Evolutionary conservation across 2,329 filamentous ascomycete genomes (phyloP), one percentile per base, ranked within the genome.

Genomic region (Colletotrichum tropicicola): DNA sequence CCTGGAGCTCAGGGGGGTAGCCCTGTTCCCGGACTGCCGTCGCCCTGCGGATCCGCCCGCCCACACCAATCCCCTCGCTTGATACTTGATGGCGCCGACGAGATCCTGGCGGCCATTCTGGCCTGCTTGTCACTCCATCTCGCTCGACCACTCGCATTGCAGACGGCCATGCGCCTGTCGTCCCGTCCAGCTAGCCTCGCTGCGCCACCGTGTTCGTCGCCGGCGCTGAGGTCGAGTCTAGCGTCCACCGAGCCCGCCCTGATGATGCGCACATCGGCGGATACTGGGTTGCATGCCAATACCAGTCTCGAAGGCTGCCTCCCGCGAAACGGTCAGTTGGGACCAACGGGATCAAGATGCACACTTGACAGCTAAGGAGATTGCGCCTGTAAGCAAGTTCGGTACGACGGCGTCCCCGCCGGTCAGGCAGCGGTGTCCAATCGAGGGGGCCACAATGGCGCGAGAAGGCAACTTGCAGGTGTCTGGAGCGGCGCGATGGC

Each of bases 81-180:
- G 15, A 19, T 15, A 32, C 48, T 25, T 39, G 32, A 32, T 32
- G 43, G 51, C 47, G 55, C 21, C 37, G 37, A 64, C 56, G 15
- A 48, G 17, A 54, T 60, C 61, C 61, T 56, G 21, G 56, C 19
- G 10, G 21, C 44, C 23, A 10, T 61, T 25, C 5, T 30, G 37
- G 21, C 49, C 57, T 65, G 57, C 57, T 61, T 65, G 45, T 41
- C 61, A 61, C 61, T 65, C 61, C 61, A 60, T 65, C 43, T 49
- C 49, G 5, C 47, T 55, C 49, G 15, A 44, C 59, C 57, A 55
- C 49, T 49, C 17, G 30, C 57, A 37, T n/a, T n/a, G 35, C 23
- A 43, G 43, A 49, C 44, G 39, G 3, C 21, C 15, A 55, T 47
- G 47, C 47, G 45, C 45, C 45, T 27, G 28, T 12, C 21, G 9